Evolutionary conservation across 371 early-diverging fungal genomes (phyloP).

Genomic region (Chytridiales sp.): DNA sequence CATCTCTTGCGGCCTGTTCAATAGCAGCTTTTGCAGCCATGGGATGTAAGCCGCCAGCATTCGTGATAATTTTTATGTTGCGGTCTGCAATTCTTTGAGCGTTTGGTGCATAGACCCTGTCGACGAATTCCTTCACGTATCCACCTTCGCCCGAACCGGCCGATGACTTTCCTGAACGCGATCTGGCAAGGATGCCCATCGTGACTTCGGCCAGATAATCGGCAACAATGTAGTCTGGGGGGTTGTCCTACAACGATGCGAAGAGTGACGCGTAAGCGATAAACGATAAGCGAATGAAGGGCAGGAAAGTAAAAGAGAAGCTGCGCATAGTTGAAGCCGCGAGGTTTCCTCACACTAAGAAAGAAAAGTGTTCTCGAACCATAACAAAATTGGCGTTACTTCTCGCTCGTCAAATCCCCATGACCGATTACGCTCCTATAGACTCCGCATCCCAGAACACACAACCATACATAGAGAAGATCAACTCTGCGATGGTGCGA

Average conservation of each 20-base stretch:
- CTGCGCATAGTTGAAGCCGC: neutral
- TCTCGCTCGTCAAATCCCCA: too few relatives aligned
- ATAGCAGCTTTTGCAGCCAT: slow-evolving; percentile 60
- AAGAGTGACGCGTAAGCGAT: neutral
- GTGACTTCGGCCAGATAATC: slow-evolving; percentile 62
- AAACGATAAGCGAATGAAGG: neutral
- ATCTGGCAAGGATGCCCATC: slow-evolving; percentile 61
- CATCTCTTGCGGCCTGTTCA: slow-evolving; percentile 52
- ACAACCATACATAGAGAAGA: too few relatives aligned
- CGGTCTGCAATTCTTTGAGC: slow-evolving; percentile 50
- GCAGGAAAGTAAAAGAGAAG: neutral
- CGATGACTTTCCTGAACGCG: slow-evolving; percentile 41
- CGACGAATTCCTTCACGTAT: slow-evolving; percentile 53
- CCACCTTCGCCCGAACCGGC: slow-evolving; percentile 58
- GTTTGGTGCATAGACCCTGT: slow-evolving; percentile 39
- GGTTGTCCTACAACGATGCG: slow-evolving; percentile 18
- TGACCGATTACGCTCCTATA: too few relatives aligned
- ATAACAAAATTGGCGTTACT: too few relatives aligned
- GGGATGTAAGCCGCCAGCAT: slow-evolving; percentile 76
- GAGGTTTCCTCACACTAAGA: too few relatives aligned
- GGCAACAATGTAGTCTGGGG: slow-evolving; percentile 27
- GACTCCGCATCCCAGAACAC: too few relatives aligned
- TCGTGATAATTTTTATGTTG: slow-evolving; percentile 68
- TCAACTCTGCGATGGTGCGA: too few relatives aligned
- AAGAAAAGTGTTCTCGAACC: too few relatives aligned